phyloP scores from a whole-genome alignment of 768 basidiomycete species.

The Lactarius sanguifluus region DNA sequence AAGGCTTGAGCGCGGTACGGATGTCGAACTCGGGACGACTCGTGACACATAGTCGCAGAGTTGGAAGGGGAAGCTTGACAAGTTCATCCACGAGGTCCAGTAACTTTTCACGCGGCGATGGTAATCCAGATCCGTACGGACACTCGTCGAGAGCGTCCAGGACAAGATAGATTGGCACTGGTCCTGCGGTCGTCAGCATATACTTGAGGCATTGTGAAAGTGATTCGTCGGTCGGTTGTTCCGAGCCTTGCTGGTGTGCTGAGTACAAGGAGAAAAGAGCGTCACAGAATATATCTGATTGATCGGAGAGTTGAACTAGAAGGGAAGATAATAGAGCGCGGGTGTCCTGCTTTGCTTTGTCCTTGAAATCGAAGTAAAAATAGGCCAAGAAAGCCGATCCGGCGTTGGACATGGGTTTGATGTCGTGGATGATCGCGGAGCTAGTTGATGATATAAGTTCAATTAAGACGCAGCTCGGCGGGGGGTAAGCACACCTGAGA shows the following conservation, averaged over 20 bases:
- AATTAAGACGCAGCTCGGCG: not conserved
- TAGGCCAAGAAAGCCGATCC: not conserved
- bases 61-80: not conserved
- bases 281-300: not conserved
- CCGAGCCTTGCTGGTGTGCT: not conserved
- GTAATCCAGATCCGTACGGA: not conserved
- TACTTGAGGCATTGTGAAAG: not conserved
- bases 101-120: not conserved
- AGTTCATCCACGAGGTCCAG: not conserved
- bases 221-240: not conserved
- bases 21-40: conserved; percentile 5
- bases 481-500: not conserved
- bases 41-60: not conserved
- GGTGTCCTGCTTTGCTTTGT: not conserved
- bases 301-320: not conserved
- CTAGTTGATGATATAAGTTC: not conserved
- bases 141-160: conserved; percentile 9
- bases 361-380: not conserved
- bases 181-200: not conserved
- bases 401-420: not conserved
- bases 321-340: not conserved
- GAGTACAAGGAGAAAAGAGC: not conserved
- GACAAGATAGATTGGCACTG: not conserved
- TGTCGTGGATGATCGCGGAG: not conserved
- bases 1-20: not conserved